These are phyloP conservation scores for Vigna nakashimae DNA, from an alignment of 306 rosid species.

Conservation along the genomic window DNA sequence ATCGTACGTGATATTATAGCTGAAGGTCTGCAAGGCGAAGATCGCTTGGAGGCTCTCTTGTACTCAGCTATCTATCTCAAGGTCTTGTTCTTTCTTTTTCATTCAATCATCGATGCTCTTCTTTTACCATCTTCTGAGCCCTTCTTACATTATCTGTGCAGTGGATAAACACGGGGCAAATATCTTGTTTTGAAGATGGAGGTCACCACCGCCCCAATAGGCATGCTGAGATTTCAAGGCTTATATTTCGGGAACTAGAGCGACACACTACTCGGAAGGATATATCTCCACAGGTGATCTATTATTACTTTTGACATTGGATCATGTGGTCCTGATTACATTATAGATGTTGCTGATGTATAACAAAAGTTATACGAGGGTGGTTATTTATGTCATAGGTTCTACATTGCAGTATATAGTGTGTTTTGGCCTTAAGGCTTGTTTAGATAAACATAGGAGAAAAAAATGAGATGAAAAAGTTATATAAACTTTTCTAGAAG, in stretches of 20 bases:
- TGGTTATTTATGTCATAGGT: slow-evolving; percentile 16
- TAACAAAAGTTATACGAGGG: neutral
- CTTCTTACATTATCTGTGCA: slow-evolving; percentile 58
- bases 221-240: slow-evolving; percentile 97
- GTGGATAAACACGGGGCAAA: slow-evolving; percentile 99
- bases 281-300: slow-evolving; percentile 75
- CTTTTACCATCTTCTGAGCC: slow-evolving; percentile 29
- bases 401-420: neutral
- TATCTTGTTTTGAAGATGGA: slow-evolving; percentile 96
- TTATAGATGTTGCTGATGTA: neutral
- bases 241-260: slow-evolving; percentile 89
- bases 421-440: neutral
- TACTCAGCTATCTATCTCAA: slow-evolving; percentile 90
- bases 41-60: slow-evolving; percentile 77
- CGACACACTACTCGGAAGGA: slow-evolving; percentile 67
- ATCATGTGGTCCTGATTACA: neutral
- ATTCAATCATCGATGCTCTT: slow-evolving; percentile 26
- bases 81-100: slow-evolving; percentile 53
- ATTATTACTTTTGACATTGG: slow-evolving; percentile 29
- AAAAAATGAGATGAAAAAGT: too few relatives aligned
- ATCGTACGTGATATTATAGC: slow-evolving; percentile 68
- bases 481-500: too few relatives aligned
- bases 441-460: too few relatives aligned
- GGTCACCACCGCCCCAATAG: slow-evolving; percentile 96
- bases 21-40: slow-evolving; percentile 59